Evolutionary conservation across 768 basidiomycete genomes (phyloP), one percentile per base, ranked within the genome.

Genomic region (Suillus alpinus): DNA sequence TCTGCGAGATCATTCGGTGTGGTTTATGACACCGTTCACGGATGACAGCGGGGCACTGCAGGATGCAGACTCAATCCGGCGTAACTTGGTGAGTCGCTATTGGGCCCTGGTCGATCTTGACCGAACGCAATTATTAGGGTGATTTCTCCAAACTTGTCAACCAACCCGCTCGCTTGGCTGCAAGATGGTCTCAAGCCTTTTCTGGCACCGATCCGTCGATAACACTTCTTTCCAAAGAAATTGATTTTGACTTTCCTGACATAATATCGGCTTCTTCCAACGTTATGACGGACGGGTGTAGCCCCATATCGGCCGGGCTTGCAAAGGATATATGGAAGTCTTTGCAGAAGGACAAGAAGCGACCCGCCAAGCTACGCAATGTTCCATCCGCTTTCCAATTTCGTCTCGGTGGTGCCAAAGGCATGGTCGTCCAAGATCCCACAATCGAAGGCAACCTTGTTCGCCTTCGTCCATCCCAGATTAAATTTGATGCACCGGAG

Each of bases 121-220:
- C 39, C 5, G 12, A 56, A 44, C 26, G 32, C 6, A 26, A 37
- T 40, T 7, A 12, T 37, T 37, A 80, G 79, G 79, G 79, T 1
- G 73, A 80, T 60, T 80, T 80, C 62, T 71, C 77, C 20, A 66
- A 63, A 16, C 66, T 81, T 51, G 34, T 60, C 18, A 58, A 72
- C 53, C 71, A 75, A 55, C 83, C 83, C n/a, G 80, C 83, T 12
- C 73, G 80, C 44, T 77, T 80, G 10, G 83, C 75, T 6, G 83
- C 83, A n/a, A 75, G 83, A 26, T 80, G 84, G 78, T 75, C 80
- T 31, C 83, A 84, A 66, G 81, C 80, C 1, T 84, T 85, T 66
- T 80, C 82, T 1, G 74, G 81, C 0, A 83, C 83, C 0, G 80
- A 83, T 46, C 77, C 83, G 0, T 81, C 78, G 0, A 70, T 82